A percentile compares a stretch with the other conserved stretches of the same genome.
phyloP scores from a whole-genome alignment of 2,329 filamentous ascomycete species.

The Pyricularia grisea region DNA sequence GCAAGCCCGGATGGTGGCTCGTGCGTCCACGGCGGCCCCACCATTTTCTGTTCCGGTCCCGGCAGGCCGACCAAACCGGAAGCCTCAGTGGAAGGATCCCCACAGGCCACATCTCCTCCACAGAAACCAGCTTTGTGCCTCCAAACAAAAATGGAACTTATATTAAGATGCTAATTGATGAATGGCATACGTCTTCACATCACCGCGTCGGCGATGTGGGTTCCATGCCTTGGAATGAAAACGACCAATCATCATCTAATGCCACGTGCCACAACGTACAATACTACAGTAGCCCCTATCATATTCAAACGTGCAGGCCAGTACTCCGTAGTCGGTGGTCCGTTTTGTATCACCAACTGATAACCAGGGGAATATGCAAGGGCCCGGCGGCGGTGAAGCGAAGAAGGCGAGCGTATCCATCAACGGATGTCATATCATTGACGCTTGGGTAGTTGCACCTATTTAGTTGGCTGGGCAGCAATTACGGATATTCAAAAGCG shows the following conservation, averaged over 20 bases:
- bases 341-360: background rate
- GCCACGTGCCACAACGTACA: background rate
- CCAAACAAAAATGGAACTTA: background rate
- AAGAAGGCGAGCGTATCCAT: background rate
- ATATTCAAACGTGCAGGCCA: too few species aligned
- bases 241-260: background rate
- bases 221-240: background rate
- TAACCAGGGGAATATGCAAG: constrained; percentile 1
- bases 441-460: background rate
- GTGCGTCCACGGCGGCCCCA: background rate
- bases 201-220: background rate
- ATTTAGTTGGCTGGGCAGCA: background rate
- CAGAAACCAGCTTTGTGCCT: background rate
- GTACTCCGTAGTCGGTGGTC: too few species aligned
- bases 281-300: too few species aligned
- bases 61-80: background rate
- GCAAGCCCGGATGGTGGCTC: background rate
- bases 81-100: background rate
- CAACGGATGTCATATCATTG: background rate
- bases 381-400: background rate
- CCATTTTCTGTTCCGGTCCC: background rate
- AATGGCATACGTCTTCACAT: background rate
- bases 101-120: background rate
- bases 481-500: background rate
- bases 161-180: background rate